These are phyloP conservation scores for Sporisorium graminicola DNA, from an alignment of 1,284 basidiomycete genomes.

Conservation along the genomic window DNA sequence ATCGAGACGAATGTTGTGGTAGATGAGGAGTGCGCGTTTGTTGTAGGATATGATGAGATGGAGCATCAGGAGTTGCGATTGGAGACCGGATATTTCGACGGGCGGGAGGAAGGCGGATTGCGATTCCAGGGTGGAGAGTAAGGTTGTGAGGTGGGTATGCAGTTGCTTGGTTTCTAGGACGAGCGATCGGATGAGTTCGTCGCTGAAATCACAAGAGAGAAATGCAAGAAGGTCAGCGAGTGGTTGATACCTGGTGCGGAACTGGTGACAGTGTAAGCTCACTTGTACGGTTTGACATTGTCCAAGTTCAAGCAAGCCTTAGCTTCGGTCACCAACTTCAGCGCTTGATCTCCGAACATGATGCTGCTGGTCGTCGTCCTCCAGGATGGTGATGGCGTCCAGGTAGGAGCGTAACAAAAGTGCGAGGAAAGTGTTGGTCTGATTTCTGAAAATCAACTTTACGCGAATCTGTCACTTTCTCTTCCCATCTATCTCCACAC, in stretches of 20 bases:
- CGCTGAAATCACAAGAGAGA: constrained; percentile 66
- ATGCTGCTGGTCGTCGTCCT: not conserved
- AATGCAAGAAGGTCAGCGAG: not conserved
- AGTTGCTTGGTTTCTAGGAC: constrained; percentile 92
- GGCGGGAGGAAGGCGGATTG: constrained; percentile 48
- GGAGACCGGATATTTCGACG: constrained; percentile 70
- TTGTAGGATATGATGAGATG: constrained; percentile 89
- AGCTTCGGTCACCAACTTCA: constrained; percentile 87
- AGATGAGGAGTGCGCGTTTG: constrained; percentile 92
- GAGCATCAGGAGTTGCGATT: constrained; percentile 83
- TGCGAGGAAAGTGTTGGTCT: constrained; percentile 13
- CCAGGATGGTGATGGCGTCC: not conserved
- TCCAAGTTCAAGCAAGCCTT: constrained; percentile 84
- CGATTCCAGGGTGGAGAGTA: constrained; percentile 71
- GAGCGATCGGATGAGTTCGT: constrained; percentile 84
- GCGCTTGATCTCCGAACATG: constrained; percentile 82
- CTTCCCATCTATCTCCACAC: constrained; percentile 6
- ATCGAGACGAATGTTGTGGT: constrained; percentile 86
- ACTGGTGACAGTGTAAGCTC: not conserved
- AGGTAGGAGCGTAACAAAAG: not conserved
- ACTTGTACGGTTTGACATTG: constrained; percentile 89
- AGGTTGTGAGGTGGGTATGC: constrained; percentile 73
- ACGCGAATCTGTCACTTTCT: constrained; percentile 13
- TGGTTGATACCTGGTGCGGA: not conserved
- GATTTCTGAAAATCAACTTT: not conserved